Base-by-base conservation (phyloP, 805 yeast genomes). In the Dipodascus albidus region DNA sequence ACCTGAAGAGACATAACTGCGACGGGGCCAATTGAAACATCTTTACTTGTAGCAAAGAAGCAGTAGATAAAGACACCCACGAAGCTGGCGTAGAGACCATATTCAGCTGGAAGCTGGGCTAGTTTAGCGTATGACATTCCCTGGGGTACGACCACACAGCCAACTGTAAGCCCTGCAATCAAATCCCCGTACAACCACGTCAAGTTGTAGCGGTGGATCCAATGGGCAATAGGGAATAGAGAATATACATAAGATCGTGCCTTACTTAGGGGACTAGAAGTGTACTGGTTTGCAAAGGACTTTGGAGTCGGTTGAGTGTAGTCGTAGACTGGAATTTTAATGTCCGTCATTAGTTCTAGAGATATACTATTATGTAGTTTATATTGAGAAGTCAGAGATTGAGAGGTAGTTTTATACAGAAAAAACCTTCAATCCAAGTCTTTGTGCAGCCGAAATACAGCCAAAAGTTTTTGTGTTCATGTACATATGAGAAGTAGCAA, bases 21-120 rank as follows among this genome's bases (percentile, higher is more conserved):
- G 38, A 90, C 97, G 9, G 97, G 97, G 23, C 97, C 97, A 62
- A 90, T 89, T 56, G 95, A 85, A 41, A 90, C 96, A 74, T 90
- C 97, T 68, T 90, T 90, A 22, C 95, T 85, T 14, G 97, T 90
- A 14, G 97, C 97, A 70, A 90, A 90, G 62, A 90, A 78, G 50
- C 95, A 84, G 68, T 90, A 90, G 52, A 85, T 79, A 63, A 88
- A 77, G 11, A 89, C 95, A 64, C 97, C 97, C 49, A 90, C 83
- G 63, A 90, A 90, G 0, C 95, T 86, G 14, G 96, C 87, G 69
- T 90, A 90, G 49, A 90, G 77, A 50, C 97, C 97, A 62, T 82
- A 90, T 67, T 89, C 84, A 3, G 96, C 81, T 3, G 81, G 74
- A 56, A 90, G 75, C 3, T 85, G 82, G 3, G 97, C 97, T 57